Conservation (phyloP, 495 filamentous ascomycete species). For the Mycothermus thermophilus region DNA sequence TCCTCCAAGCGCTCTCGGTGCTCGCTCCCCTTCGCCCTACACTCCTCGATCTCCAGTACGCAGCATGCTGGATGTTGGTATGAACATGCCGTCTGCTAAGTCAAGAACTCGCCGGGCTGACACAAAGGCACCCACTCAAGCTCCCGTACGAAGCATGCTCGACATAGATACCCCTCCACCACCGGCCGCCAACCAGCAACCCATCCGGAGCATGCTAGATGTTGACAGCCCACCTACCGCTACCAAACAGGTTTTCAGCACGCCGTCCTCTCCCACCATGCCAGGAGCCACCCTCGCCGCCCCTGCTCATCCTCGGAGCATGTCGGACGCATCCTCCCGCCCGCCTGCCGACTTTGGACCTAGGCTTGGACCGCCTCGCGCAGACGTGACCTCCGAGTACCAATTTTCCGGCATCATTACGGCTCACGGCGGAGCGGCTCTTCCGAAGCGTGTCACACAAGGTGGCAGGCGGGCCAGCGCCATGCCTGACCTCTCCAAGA, state of each 20-base stretch:
- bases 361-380: conserved; percentile 16
- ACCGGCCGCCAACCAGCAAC: no score
- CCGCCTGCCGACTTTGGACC: conserved; percentile 31
- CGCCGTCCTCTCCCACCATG: conserved; percentile 31
- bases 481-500: conserved; percentile 37
- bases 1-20: conserved; percentile 22
- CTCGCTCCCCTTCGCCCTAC: conserved; percentile 34
- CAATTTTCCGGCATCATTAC: conserved; percentile 40
- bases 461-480: conserved; percentile 25
- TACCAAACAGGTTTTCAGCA: conserved; percentile 19
- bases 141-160: conserved; percentile 47
- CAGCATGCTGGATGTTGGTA: conserved; percentile 42
- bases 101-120: conserved; percentile 6
- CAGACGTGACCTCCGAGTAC: conserved; percentile 34
- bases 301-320: conserved; percentile 31
- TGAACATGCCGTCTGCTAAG: conserved; percentile 22
- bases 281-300: conserved; percentile 7
- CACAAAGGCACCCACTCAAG: no score
- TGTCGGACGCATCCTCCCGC: conserved; percentile 37
- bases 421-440: conserved; percentile 27
- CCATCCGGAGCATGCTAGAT: conserved; percentile 31
- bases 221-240: conserved; percentile 18
- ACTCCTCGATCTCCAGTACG: conserved; percentile 41
- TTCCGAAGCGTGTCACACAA: conserved; percentile 32
- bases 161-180: conserved; percentile 32